Conservation (phyloP, 305 asterid genomes). For the Fraxinus latifolia region DNA sequence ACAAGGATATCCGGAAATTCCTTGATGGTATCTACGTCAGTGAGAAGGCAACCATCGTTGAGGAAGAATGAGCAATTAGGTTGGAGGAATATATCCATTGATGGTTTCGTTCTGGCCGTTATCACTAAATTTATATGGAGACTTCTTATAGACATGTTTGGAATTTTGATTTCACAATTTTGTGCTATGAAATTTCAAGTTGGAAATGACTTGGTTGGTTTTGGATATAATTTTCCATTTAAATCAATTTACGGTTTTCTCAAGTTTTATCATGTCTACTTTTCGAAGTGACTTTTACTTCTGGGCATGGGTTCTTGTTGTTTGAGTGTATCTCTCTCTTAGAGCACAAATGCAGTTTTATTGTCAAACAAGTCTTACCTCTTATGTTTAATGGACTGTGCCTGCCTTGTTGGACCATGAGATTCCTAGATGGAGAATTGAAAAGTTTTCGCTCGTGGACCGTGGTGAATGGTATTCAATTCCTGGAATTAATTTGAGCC, state of each 20-base stretch:
- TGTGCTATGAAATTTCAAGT: slow-evolving; percentile 17
- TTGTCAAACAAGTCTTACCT: not conserved
- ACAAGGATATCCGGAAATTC: slow-evolving; percentile 82
- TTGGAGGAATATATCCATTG: slow-evolving; percentile 17
- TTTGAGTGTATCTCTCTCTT: not conserved
- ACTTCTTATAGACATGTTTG: slow-evolving; percentile 24
- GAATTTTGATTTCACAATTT: slow-evolving; percentile 29
- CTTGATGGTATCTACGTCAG: slow-evolving; percentile 89
- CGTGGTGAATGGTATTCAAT: not conserved
- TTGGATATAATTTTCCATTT: not conserved
- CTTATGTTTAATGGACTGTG: not conserved
- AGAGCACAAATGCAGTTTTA: not conserved
- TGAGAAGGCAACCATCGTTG: slow-evolving; percentile 68
- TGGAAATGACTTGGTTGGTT: not conserved
- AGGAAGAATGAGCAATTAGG: slow-evolving; percentile 42
- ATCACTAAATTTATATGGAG: slow-evolving; percentile 14
- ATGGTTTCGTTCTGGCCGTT: slow-evolving; percentile 13
- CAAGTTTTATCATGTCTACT: not conserved
- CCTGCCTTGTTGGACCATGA: not conserved
- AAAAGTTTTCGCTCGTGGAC: not conserved
- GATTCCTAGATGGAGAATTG: not conserved
- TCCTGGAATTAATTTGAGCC: not conserved
- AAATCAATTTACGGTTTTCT: not conserved
- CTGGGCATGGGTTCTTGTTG: not conserved
- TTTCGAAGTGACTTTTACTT: not conserved